phyloP scores from a whole-genome alignment of 1,284 basidiomycete species.

The Cutaneotrichosporon sp. region DNA sequence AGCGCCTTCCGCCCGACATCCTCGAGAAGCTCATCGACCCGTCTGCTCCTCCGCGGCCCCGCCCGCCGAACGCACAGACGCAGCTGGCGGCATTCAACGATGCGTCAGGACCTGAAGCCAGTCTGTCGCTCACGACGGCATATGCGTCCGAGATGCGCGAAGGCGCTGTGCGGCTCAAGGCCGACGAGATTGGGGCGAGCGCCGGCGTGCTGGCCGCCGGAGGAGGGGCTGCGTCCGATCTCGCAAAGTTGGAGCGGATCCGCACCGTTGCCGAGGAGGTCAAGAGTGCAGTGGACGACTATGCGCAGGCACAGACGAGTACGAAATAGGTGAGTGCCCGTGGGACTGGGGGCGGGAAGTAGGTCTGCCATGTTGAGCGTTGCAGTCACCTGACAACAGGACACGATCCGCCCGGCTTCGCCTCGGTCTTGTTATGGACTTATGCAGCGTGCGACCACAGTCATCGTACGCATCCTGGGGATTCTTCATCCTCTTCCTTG shows the following conservation, averaged over 20 bases:
- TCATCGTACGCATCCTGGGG: no score
- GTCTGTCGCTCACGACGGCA: slow-evolving; percentile 3
- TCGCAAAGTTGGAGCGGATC: slow-evolving; percentile 5
- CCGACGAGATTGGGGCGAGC: not conserved
- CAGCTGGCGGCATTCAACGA: slow-evolving; percentile 2
- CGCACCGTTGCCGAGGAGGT: slow-evolving; percentile 9
- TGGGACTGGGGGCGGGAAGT: no score
- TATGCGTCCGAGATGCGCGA: slow-evolving; percentile 16
- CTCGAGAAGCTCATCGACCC: slow-evolving; percentile 16
- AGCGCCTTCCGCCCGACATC: slow-evolving; percentile 1
- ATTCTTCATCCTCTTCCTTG: no score
- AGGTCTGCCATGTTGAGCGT: no score
- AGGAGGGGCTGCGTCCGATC: not conserved
- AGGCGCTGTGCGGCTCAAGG: not conserved
- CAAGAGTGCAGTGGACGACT: slow-evolving; percentile 5
- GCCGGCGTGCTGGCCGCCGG: not conserved
- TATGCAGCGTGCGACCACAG: no score
- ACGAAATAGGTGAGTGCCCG: not conserved
- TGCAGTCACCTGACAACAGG: no score
- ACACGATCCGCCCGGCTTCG: no score
- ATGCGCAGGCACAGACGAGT: not conserved
- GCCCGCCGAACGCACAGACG: not conserved
- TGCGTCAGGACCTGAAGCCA: not conserved
- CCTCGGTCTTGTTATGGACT: no score
- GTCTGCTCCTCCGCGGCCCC: not conserved